phyloP scores from a whole-genome alignment of 2,329 filamentous ascomycete species.

The Aspergillus ustus region DNA sequence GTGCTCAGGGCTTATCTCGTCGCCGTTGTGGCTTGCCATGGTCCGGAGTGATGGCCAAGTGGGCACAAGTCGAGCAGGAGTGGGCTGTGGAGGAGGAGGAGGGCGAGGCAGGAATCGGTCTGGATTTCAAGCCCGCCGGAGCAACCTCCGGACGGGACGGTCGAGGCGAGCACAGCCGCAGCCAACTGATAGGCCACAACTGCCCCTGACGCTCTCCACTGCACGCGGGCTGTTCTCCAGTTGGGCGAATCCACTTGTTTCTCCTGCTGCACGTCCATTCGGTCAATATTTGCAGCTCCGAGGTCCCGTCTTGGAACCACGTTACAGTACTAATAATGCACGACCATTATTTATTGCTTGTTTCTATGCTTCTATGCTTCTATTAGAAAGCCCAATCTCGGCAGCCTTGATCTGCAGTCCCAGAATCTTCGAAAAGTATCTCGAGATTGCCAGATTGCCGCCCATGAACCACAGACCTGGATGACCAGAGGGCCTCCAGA shows the following conservation, averaged over 20 bases:
- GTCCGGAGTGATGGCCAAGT: not conserved
- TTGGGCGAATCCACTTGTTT: too few species aligned
- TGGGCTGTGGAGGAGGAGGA: not conserved
- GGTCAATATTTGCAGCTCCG: too few species aligned
- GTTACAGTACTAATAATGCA: too few species aligned
- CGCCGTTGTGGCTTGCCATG: constrained; percentile 1
- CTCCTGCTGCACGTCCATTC: too few species aligned
- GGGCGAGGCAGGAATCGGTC: not conserved
- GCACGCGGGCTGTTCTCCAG: too few species aligned
- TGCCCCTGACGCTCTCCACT: too few species aligned
- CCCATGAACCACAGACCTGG: constrained; percentile 71
- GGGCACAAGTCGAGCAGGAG: not conserved
- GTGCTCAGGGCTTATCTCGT: not conserved
- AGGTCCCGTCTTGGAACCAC: too few species aligned
- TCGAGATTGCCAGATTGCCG: constrained; percentile 66
- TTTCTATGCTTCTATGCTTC: not conserved
- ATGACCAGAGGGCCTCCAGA: constrained; percentile 68
- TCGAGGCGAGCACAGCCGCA: not conserved
- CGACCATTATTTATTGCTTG: not conserved
- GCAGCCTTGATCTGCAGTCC: constrained; percentile 56
- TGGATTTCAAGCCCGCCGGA: not conserved
- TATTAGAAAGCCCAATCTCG: constrained; percentile 27
- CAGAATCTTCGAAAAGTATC: constrained; percentile 62
- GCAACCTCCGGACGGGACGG: not conserved
- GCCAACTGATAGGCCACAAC: not conserved